Base-by-base conservation (phyloP, 495 filamentous ascomycete genomes). In the Durotheca rogersii region DNA sequence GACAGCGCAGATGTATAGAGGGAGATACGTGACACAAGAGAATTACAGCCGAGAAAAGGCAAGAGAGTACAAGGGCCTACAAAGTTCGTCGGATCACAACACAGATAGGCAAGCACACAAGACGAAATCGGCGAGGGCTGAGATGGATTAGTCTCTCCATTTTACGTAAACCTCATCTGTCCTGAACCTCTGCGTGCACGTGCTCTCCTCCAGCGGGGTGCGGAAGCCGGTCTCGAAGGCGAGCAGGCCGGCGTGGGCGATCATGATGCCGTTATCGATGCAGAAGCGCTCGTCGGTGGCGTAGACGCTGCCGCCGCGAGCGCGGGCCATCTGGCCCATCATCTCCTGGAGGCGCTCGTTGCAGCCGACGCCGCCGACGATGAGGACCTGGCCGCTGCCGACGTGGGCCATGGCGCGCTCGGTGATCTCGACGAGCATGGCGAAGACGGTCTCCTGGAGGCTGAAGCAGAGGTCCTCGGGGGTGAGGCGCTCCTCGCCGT, bases 241-340 rank as follows among this genome's bases (percentile, higher is more conserved):
- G 53, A 95, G 64, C 59, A 98, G 69, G 18, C 93, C 93, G 7
- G 93, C 93, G 72, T 98, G 93, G 9, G 93, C 93, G 72, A 98
- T 98, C 93, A 98, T 98, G 49, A 98, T 96, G 33, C 93, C 94
- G 63, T 98, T 98, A 71, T 98, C 94, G 54, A 98, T 98, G 62
- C 93, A 97, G 70, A 95, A 97, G 35, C 93, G 81, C 71, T 97
- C 90, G 68, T 97, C 92, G 1, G 92, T 98, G 6, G 91, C 91
- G 73, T 86, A 96, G 14, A 96, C 88, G 66, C 81, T 89, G 0
- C 93, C 93, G 12, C 90, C 88, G 25, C 94, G 76, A 66, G 95
- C 90, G 30, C 75, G 74, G n/a, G 90, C 93, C 93, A 98, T 98
- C 6, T 86, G 69, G 0, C 86, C 89, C 94, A 98, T 98, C 93